phyloP scores from a whole-genome alignment of 371 early-diverging fungal species.

The Circinella minor region DNA sequence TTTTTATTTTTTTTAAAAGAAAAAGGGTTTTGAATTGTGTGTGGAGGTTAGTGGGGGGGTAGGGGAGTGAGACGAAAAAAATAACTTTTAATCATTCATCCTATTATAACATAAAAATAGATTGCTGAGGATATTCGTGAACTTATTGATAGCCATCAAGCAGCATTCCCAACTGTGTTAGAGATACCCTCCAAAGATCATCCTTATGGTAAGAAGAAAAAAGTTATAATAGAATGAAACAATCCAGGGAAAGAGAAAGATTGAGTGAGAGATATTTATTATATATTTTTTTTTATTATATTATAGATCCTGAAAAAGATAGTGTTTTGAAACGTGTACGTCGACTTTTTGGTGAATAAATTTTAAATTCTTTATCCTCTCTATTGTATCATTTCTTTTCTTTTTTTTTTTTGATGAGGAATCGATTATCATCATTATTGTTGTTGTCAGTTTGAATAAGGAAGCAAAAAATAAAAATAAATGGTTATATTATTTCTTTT shows the following conservation, averaged over 20 bases:
- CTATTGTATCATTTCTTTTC: not conserved
- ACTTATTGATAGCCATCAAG: slow-evolving; percentile 86
- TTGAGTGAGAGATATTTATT: not conserved
- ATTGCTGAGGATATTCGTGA: slow-evolving; percentile 94
- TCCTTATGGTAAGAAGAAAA: slow-evolving; percentile 76
- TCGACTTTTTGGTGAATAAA: slow-evolving; percentile 85
- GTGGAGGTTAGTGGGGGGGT: too few relatives aligned
- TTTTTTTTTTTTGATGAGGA: not conserved
- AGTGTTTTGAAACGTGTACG: slow-evolving; percentile 96
- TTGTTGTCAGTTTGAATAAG: too few relatives aligned
- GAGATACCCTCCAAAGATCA: slow-evolving; percentile 99
- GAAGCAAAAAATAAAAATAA: too few relatives aligned
- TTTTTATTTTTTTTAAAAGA: not conserved
- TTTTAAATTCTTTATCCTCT: not conserved
- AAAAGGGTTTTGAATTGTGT: too few relatives aligned
- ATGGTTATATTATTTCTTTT: not conserved
- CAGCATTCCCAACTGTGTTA: slow-evolving; percentile 95
- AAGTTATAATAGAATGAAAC: slow-evolving; percentile 22
- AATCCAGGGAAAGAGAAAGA: slow-evolving; percentile 15
- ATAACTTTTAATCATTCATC: too few relatives aligned
- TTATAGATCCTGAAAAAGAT: slow-evolving; percentile 81
- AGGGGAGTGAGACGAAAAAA: too few relatives aligned
- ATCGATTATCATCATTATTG: not conserved
- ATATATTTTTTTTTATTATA: not conserved
- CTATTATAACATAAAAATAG: slow-evolving; percentile 40